Evolutionary conservation across 1,139 yeast species (phyloP), one percentile per base, ranked within the genome.

Genomic region (Wickerhamomyces sp.): DNA sequence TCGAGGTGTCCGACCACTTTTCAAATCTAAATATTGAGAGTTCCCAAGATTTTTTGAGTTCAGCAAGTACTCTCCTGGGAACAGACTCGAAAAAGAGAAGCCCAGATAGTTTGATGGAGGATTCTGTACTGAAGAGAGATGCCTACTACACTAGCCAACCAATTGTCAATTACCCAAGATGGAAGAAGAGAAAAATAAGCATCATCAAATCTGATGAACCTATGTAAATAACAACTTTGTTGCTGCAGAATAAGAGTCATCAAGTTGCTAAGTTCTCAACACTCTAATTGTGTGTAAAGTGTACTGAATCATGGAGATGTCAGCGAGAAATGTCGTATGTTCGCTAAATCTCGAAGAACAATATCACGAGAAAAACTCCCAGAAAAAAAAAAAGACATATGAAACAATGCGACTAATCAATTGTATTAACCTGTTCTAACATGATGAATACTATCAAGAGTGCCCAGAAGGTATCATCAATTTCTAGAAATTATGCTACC

Each of bases 61-160:
- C 44, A 27, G 38, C 29, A 30, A 35, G 35, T 27, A 31, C 13
- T 37, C 40, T 14, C 18, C 5, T 29, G 39, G 36, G 34, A 29
- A 29, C 6, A 4, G 6, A 32, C 14, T 18, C 32, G 10, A 36
- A 10, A 6, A 50, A 45, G 39, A 45, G 49, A 36, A 39, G 36
- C 14, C 39, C 34, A 29, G 35, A 38, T 10, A 26, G 41, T 18
- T 27, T n/a, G 44, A 36, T 3, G 48, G 44, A 5, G 30, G 41
- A 37, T 26, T 43, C 41, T 1, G 41, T 44, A 7, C 18, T 40
- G 6, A 36, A 26, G 13, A 23, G 10, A 7, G 23, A 41, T 7
- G 34, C 27, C 4, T 42, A 31, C 36, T 38, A 34, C 40, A 40
- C 53, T 1, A 51, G 55, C 26, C 55, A 55, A 33, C 59, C 57